Conservation (phyloP, 1,284 basidiomycete species). For the Sphaerobolus stellatus region DNA sequence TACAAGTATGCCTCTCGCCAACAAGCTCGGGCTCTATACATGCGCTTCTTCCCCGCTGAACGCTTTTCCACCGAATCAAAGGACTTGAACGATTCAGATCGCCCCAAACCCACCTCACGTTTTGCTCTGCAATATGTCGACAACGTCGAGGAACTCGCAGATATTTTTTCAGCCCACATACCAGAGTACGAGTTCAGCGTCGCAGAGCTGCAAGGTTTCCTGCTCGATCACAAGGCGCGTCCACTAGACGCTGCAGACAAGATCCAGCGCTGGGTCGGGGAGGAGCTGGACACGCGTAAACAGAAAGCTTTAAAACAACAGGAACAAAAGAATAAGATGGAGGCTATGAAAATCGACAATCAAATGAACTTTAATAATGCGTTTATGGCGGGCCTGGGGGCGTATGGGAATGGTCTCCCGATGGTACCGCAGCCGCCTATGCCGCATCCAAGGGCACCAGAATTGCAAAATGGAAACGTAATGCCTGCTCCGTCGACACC, state of each 20-base stretch:
- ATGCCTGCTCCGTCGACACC: too few species aligned
- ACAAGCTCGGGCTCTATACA: slow-evolving; percentile 51
- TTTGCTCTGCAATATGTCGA: slow-evolving; percentile 1
- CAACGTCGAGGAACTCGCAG: slow-evolving; percentile 14
- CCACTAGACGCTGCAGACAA: slow-evolving; percentile 14
- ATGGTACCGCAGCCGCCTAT: too few species aligned
- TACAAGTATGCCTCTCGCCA: slow-evolving; percentile 46
- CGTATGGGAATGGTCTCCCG: too few species aligned
- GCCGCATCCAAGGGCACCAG: too few species aligned
- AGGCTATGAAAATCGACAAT: neutral
- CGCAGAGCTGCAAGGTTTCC: slow-evolving; percentile 35
- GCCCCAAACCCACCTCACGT: neutral
- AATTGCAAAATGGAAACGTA: too few species aligned
- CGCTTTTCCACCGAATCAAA: slow-evolving; percentile 10
- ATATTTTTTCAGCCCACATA: slow-evolving; percentile 16
- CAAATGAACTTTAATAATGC: neutral
- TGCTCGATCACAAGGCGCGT: slow-evolving; percentile 14
- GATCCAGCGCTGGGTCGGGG: slow-evolving; percentile 16
- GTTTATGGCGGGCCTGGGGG: neutral
- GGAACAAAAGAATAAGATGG: neutral
- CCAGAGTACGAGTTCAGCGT: slow-evolving; percentile 26
- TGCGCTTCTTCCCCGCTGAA: slow-evolving; percentile 47
- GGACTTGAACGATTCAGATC: neutral
- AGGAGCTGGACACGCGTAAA: slow-evolving; percentile 6
- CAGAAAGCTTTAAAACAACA: neutral